These are phyloP conservation scores for Xylariaceae sp. DNA, from an alignment of 2,329 filamentous ascomycete species.

Conservation along the genomic window DNA sequence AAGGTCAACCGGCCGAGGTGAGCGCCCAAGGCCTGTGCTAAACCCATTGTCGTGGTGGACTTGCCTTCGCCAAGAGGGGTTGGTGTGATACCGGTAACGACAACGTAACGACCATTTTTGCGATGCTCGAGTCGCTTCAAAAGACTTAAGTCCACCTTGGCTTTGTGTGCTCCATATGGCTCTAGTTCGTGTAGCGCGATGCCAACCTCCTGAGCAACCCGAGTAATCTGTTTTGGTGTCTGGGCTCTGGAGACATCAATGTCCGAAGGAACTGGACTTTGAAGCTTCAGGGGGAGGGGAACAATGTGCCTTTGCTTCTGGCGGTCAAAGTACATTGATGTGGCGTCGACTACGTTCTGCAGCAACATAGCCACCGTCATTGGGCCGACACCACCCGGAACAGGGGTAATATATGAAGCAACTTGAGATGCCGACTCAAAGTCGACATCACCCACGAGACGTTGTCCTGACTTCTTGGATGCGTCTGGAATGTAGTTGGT, in stretches of 20 bases:
- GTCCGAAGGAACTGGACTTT: slow-evolving; percentile 85
- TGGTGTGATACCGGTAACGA: slow-evolving; percentile 93
- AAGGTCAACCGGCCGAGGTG: slow-evolving; percentile 86
- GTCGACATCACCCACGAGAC: slow-evolving; percentile 92
- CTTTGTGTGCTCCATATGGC: slow-evolving; percentile 92
- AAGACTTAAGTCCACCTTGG: slow-evolving; percentile 82
- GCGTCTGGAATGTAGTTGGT: slow-evolving; percentile 92
- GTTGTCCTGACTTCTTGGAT: slow-evolving; percentile 85
- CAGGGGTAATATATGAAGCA: slow-evolving; percentile 89
- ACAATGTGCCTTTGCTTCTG: slow-evolving; percentile 76
- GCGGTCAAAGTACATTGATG: slow-evolving; percentile 73
- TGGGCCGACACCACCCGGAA: slow-evolving; percentile 92
- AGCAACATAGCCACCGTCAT: slow-evolving; percentile 99
- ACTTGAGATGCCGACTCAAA: slow-evolving; percentile 79
- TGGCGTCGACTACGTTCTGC: slow-evolving; percentile 88
- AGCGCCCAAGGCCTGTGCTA: slow-evolving; percentile 86
- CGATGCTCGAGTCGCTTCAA: slow-evolving; percentile 83
- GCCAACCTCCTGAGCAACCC: slow-evolving; percentile 79
- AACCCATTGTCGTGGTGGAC: slow-evolving; percentile 94
- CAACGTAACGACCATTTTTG: slow-evolving; percentile 81
- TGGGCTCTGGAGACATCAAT: slow-evolving; percentile 88
- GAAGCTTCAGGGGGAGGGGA: slow-evolving; percentile 77
- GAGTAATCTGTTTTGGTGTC: slow-evolving; percentile 84
- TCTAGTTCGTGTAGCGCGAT: slow-evolving; percentile 87
- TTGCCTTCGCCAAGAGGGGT: slow-evolving; percentile 97